Base-by-base conservation (phyloP, 495 filamentous ascomycete species). In the Penicillium cosmopolitanum region DNA sequence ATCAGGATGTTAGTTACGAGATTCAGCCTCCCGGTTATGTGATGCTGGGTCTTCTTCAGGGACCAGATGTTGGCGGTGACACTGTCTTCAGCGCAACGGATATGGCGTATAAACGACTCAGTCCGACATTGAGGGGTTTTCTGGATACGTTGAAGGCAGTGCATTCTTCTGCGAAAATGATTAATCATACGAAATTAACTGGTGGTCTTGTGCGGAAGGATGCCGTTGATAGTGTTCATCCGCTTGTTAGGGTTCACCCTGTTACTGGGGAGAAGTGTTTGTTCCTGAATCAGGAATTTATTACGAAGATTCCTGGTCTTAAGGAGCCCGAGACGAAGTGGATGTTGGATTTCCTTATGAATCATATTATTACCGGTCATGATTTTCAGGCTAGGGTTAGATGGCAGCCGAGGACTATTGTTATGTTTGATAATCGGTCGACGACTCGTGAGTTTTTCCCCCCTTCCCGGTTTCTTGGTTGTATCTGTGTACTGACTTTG, bases 331-430 rank as follows among this genome's bases (percentile, higher is more conserved):
- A 87, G 67, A 76, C 78, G 18, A 73, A 80, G 51, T 77, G 75
- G 65, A 75, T 94, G 16, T 77, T 95, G 60, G 93, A 95, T 64
- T 96, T 96, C 77, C 78, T 97, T 11, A 95, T 90, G 77, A 86
- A 94, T 70, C 93, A 96, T 68, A 87, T 96, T 40, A 84, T 88
- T 5, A 85, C 81, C 23, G 89, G 93, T 15, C 85, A 88, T 64
- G 92, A 96, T 75, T 93, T 95, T 80, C 93, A 97, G 65, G 87
- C 85, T 9, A 81, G 93, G n/a, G 86, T 97, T 50, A 86, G 88
- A 62, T 96, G 92, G 92, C 84, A 89, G 62, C 82, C 85, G 11
- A 83, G 84, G 38, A 95, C 91, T 3, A 92, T 96, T 23, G 90
- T 96, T 9, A 88, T 96, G 11, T 96, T 92, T 86, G 93, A 96